Evolutionary conservation across 805 yeast species (phyloP), one percentile per base, ranked within the genome.

Genomic region (Candida methanosorbosa): DNA sequence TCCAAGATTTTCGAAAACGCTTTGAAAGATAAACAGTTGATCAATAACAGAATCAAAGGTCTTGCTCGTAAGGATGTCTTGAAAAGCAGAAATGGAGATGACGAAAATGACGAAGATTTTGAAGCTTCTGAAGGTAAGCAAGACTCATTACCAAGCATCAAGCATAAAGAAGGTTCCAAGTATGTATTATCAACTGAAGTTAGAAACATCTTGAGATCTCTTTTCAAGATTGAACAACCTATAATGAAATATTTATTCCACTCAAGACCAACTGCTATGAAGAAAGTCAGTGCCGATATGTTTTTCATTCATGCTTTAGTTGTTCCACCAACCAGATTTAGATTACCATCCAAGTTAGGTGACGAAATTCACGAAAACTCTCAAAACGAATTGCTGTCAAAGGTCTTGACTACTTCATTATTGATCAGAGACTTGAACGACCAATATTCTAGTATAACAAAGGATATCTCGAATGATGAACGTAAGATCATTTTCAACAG

Each of bases 241-340:
- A 63, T 87, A 13, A 64, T 88, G 44, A 73, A 75, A 40, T 78
- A 72, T 41, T 62, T 92, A 32, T 92, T 90, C 75, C 85, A 85
- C 52, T 72, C 94, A 14, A 72, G 86, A 59, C 95, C 96, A 18
- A 56, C 63, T 23, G 46, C 64, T 11, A 53, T 64, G 18, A 66
- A 57, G 37, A 64, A 67, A 24, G 65, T 68, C 9, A 50, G 61
- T 4, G 81, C 95, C 15, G 96, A 90, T 52, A 72, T 85, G 69
- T 92, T 94, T 58, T 94, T 92, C 66, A 70, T 86, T 48, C 88
- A 85, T 46, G 78, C 86, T 4, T 64, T 92, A 38, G 80, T 87
- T 27, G 97, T 94, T 27, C 98, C 99, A 25, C 88, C 98, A 33
- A 94, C 97, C 2, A 72, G 97, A 58, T 92, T 92, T 68, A 75